Evolutionary conservation across 805 yeast genomes (phyloP), one percentile per base, ranked within the genome.

Genomic region (Saturnispora serradocipensis): DNA sequence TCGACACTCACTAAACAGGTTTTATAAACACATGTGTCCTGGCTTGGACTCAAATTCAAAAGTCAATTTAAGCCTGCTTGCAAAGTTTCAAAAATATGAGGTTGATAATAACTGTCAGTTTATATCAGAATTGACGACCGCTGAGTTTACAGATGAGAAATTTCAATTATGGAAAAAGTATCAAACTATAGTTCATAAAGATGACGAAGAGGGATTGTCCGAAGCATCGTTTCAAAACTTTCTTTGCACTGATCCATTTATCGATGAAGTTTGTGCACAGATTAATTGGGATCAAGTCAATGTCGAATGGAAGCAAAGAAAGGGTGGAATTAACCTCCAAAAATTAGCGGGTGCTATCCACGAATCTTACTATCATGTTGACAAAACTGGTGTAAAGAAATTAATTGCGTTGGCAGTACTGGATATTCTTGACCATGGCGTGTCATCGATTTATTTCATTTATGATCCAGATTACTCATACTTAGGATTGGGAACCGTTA

Each of bases 391-490:
- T 5, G 77, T 86, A 45, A 80, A 66, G 4, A 72, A 75, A 54
- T 69, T 89, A 20, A 77, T 86, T 40, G 96, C 91, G 0, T 67
- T 89, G 35, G 86, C 86, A 0, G 87, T 89, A 1, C 61, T 85
- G 30, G 97, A 89, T 65, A 68, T 89, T 20, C 65, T 90, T 34
- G 95, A 96, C 0, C 65, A 78, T 25, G 84, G 87, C 0, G 64
- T 90, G 0, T 88, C 96, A 0, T 82, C 95, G 0, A 90, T 90
- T 1, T 89, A 90, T 63, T 86, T 90, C 62, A 80, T 89, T 11
- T 88, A 93, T 86, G 90, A 88, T 61, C 93, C 95, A 0, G 90
- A 81, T 50, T 84, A 73, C 61, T 81, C 82, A 4, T 73, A 78
- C 48, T 68, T 82, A 57, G 83, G 87, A 0, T 64, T 89, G 30